Base-by-base conservation (phyloP, 1,284 basidiomycete species). In the Melanopsichium pennsylvanicum region DNA sequence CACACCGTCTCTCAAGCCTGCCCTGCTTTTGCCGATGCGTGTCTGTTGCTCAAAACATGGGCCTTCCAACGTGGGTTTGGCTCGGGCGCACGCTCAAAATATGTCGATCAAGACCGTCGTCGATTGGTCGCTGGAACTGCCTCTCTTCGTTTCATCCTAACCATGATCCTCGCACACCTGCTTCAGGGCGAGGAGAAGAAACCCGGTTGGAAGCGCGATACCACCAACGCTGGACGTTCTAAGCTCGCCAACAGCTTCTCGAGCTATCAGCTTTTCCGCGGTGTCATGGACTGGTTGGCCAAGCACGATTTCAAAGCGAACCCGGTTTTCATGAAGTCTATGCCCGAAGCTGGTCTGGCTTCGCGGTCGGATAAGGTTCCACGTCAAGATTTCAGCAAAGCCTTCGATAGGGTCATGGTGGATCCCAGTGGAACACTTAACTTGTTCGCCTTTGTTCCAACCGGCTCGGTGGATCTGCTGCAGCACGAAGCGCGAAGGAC, bases 31-130 rank as follows among this genome's bases (percentile, higher is more conserved):
- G 81, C 83, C 2, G 90, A 94, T 58, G 92, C 91, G 7, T 83
- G 92, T 16, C 84, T 89, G 1, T 84, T 97, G 10, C 86, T 97
- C 49, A 87, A 92, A 18, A 87, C 95, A 16, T 97, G 94, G 95
- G 90, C 91, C 1, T 89, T 89, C 49, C 90, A 94, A 78, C 86
- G 93, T 18, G 92, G 92, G 0, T 91, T 91, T 67, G 57, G 87
- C 31, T 54, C 72, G 0, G 75, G 77, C 25, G 45, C 50, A 39
- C 46, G 60, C 88, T 67, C 47, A 47, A 57, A 57, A 37, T 32
- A 31, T 15, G 9, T 36, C 5, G 48, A 40, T 8, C 39, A 62
- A 18, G 60, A 55, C 34, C 42, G 46, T n/a, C 49, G 66, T 47
- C 21, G 72, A 29, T 48, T 68, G 23, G 63, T 74, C 8, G 80